Base-by-base conservation (phyloP, 2,329 filamentous ascomycete species). In the Chaetomiaceae sp. region DNA sequence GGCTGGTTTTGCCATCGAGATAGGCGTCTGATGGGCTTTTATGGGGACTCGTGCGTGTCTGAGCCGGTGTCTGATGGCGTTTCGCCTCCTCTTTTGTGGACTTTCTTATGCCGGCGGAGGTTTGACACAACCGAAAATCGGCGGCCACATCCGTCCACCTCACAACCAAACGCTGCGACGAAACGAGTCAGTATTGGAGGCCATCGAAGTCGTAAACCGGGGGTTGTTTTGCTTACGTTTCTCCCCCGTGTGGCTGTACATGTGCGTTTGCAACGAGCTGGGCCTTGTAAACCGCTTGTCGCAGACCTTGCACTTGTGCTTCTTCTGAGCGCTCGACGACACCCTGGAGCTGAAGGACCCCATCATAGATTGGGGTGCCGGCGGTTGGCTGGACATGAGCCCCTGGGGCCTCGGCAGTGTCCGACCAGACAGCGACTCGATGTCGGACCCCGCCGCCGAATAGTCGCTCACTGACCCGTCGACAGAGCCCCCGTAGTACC, bases 261-360 rank as follows among this genome's bases (percentile, higher is more conserved):
- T 96, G 69, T 97, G 92, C 29, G 92, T 97, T 69, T 96, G 92
- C 34, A 97, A 72, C 13, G 92, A 96, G 67, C 90, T 96, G 1
- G 92, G 92, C 50, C 92, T 82, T 2, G 92, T 96, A 70, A 97
- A 97, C 38, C 92, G 85, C 80, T 97, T 96, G 72, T 96, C 92
- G 76, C 92, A 97, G 55, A 97, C 89, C 75, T 96, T 96, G 81
- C 92, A 97, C 77, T 96, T 96, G 76, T 97, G 94, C 79, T 97
- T 97, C 84, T 97, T 97, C 69, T 96, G 90, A 9, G 92, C 94
- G 73, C 90, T 96, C 16, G 89, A 91, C 0, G 90, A 91, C 48
- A 96, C 86, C 73, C 96, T 96, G 58, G 92, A 96, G 73, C 89
- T 96, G 75, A 97, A 97, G 65, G 95, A 91, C 48, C 90, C 85